phyloP scores from a whole-genome alignment of 2,329 filamentous ascomycete species.

The Chaetomiaceae sp. region DNA sequence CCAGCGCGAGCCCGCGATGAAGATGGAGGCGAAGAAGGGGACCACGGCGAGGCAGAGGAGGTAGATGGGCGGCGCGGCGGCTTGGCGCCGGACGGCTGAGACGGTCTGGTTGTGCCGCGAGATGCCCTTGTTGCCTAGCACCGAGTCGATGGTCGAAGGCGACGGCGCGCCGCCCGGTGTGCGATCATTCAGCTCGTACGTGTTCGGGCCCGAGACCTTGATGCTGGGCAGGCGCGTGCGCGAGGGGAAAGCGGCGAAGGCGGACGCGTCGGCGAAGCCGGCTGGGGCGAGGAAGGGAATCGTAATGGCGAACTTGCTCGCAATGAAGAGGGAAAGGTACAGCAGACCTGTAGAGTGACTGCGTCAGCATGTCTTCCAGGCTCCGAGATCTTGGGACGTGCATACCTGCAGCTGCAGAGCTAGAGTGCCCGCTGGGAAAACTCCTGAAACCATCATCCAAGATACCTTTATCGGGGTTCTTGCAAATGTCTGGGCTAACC shows the following conservation, averaged over 20 bases:
- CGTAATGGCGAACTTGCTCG: conserved; percentile 72
- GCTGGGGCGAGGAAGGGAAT: conserved; percentile 62
- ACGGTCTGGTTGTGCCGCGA: conserved; percentile 38
- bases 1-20: conserved; percentile 81
- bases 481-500: conserved; percentile 74
- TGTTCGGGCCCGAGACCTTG: conserved; percentile 35
- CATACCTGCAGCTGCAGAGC: conserved; percentile 45
- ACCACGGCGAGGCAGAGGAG: conserved; percentile 65
- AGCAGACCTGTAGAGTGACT: conserved; percentile 60
- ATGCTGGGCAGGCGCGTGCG: conserved; percentile 52
- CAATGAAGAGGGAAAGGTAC: conserved; percentile 83
- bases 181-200: conserved; percentile 29
- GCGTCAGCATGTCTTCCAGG: background rate
- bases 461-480: conserved; percentile 53
- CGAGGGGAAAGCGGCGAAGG: conserved; percentile 69
- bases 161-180: conserved; percentile 21
- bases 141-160: conserved; percentile 29
- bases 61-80: conserved; percentile 78
- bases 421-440: conserved; percentile 70
- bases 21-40: conserved; percentile 71
- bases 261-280: conserved; percentile 40
- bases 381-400: no score
- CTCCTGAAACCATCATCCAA: conserved; percentile 79
- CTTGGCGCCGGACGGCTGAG: conserved; percentile 60
- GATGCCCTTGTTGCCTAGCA: conserved; percentile 30